Conservation (phyloP, 768 basidiomycete species). For the Cubamyces lactineus region DNA sequence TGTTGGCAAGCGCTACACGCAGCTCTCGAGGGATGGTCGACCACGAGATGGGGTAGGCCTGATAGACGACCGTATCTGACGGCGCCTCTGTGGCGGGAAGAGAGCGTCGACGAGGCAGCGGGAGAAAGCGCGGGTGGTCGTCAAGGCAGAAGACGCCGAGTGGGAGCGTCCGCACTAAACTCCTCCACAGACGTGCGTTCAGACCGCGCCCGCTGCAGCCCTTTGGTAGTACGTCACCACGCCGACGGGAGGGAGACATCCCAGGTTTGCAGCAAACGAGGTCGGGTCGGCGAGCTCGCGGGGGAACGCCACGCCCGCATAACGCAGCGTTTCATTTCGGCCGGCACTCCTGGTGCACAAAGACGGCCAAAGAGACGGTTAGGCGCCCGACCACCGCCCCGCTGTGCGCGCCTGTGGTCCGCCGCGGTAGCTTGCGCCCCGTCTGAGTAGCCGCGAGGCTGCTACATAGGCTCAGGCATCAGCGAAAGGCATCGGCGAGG, state of each 20-base stretch:
- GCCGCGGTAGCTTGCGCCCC: too few species aligned
- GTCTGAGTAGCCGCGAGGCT: too few species aligned
- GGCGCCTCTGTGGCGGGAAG: not conserved
- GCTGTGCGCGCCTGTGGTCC: too few species aligned
- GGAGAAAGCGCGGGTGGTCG: slow-evolving; percentile 6
- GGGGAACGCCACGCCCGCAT: not conserved
- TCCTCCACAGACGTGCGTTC: too few species aligned
- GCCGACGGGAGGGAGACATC: too few species aligned
- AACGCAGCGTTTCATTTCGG: slow-evolving; percentile 1
- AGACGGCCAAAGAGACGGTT: not conserved
- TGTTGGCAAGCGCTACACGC: too few species aligned
- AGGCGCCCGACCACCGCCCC: not conserved
- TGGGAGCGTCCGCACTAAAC: not conserved
- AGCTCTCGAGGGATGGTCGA: too few species aligned
- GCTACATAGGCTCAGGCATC: not conserved
- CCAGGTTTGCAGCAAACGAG: not conserved
- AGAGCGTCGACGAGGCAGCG: not conserved
- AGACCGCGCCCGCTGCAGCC: not conserved
- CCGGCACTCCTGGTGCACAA: not conserved
- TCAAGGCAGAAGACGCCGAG: slow-evolving; percentile 14
- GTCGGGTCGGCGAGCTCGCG: not conserved
- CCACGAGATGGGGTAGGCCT: too few species aligned
- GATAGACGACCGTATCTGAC: too few species aligned
- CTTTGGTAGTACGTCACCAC: not conserved
- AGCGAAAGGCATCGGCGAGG: not conserved